phyloP scores from a whole-genome alignment of 495 filamentous ascomycete species.

The Glarea lozoyensis region DNA sequence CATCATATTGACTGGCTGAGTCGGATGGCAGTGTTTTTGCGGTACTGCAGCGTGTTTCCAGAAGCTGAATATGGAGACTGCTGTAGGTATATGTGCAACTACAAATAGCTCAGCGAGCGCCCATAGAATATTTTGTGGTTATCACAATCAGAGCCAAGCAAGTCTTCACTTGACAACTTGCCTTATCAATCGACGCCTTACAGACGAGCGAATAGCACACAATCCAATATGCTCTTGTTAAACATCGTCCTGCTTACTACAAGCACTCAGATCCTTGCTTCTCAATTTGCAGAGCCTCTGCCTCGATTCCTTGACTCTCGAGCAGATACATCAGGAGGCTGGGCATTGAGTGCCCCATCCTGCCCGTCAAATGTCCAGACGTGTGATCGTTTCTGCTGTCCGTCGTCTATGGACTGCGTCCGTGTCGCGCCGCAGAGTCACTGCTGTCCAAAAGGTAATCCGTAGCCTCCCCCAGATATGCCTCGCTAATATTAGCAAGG shows the following conservation, averaged over 20 bases:
- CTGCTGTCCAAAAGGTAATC: slow-evolving; percentile 8
- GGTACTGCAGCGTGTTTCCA: background rate
- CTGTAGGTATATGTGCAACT: background rate
- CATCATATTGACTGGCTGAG: background rate
- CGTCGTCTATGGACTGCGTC: background rate
- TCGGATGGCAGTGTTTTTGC: background rate
- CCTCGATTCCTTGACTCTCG: slow-evolving; percentile 1
- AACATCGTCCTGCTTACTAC: background rate
- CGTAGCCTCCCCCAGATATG: no score
- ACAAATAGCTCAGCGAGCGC: background rate
- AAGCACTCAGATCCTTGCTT: background rate
- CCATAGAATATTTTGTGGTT: background rate
- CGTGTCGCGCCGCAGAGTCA: background rate
- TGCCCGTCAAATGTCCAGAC: background rate
- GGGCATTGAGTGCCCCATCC: background rate
- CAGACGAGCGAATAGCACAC: no score
- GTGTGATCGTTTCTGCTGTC: slow-evolving; percentile 4
- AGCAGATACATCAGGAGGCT: slow-evolving; percentile 3
- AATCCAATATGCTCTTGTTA: background rate
- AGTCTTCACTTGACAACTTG: background rate
- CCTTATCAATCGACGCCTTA: background rate
- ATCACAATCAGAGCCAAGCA: background rate
- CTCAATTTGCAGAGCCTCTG: background rate
- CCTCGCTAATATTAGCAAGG: slow-evolving; percentile 1
- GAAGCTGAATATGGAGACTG: background rate